Evolutionary conservation across 2,329 filamentous ascomycete genomes (phyloP).

Genomic region (Alternaria conjuncta): DNA sequence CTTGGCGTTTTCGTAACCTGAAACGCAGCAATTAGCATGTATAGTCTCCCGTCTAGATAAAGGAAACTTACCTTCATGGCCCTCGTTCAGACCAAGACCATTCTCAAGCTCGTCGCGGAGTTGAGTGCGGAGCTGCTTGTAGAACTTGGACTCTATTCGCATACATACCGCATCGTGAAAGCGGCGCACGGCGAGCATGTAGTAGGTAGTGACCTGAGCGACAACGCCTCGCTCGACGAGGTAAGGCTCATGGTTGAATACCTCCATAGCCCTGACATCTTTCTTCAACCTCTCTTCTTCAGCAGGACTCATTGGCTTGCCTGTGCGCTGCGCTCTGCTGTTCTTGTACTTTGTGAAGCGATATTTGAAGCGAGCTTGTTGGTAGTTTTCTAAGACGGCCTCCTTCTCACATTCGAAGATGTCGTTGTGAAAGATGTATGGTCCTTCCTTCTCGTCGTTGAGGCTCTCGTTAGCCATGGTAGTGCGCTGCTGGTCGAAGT

Average conservation of each 20-base stretch:
- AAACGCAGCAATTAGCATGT: no score
- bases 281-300: slow-evolving; percentile 29
- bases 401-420: slow-evolving; percentile 25
- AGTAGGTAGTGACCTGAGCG: slow-evolving; percentile 71
- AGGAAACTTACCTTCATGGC: background rate
- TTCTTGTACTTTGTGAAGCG: no score
- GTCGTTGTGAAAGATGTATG: slow-evolving; percentile 42
- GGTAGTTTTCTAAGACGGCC: slow-evolving; percentile 26
- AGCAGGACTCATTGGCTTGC: no score
- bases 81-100: slow-evolving; percentile 28
- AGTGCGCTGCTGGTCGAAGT: slow-evolving; percentile 17
- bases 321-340: no score
- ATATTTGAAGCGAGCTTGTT: slow-evolving; percentile 11
- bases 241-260: slow-evolving; percentile 65
- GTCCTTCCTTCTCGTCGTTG: slow-evolving; percentile 41
- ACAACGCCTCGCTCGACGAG: slow-evolving; percentile 67
- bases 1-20: no score
- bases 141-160: slow-evolving; percentile 48
- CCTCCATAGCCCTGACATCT: slow-evolving; percentile 25
- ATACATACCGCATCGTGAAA: slow-evolving; percentile 64
- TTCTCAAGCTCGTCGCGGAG: slow-evolving; percentile 35
- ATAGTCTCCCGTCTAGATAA: no score
- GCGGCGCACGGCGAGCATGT: slow-evolving; percentile 68
- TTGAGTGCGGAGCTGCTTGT: slow-evolving; percentile 28
- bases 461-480: slow-evolving; percentile 35